Evolutionary conservation across 345 rosid genomes (phyloP).

Genomic region (Rhodomyrtus tomentosa): DNA sequence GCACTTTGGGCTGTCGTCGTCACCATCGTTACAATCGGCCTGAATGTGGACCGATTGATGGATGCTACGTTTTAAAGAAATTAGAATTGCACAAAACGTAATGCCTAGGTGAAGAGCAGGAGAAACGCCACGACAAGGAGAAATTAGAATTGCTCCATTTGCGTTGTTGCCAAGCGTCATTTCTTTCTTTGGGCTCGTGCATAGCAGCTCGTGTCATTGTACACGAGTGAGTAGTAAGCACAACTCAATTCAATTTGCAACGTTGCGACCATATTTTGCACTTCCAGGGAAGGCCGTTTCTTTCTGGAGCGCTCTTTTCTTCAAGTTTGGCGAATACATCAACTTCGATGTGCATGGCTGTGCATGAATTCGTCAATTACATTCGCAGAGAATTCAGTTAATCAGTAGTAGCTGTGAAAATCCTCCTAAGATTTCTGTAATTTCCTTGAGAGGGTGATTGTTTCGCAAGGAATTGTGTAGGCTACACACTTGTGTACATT

Average conservation of each 20-base stretch:
- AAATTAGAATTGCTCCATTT: background rate
- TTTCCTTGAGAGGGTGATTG: background rate
- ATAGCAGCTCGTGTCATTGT: background rate
- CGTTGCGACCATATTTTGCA: fast-evolving
- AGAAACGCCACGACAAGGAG: background rate
- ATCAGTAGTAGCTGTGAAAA: too few relatives aligned
- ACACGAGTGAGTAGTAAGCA: background rate
- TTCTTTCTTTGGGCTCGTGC: background rate
- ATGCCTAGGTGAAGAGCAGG: background rate
- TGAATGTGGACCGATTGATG: background rate
- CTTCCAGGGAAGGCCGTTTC: background rate
- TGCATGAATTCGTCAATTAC: background rate
- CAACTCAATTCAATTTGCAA: too few relatives aligned
- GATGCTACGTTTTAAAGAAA: background rate
- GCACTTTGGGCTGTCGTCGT: background rate
- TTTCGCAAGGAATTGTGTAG: too few relatives aligned
- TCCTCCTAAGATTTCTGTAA: background rate
- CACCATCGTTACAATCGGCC: too few relatives aligned
- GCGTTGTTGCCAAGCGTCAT: background rate
- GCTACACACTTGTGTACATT: too few relatives aligned
- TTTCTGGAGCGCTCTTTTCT: fast-evolving
- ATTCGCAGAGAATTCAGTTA: background rate
- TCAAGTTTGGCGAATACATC: background rate
- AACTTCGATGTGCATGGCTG: background rate
- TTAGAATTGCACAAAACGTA: background rate